These are phyloP conservation scores for Botrytis fabae DNA, from an alignment of 2,329 filamentous ascomycete genomes.

Conservation along the genomic window DNA sequence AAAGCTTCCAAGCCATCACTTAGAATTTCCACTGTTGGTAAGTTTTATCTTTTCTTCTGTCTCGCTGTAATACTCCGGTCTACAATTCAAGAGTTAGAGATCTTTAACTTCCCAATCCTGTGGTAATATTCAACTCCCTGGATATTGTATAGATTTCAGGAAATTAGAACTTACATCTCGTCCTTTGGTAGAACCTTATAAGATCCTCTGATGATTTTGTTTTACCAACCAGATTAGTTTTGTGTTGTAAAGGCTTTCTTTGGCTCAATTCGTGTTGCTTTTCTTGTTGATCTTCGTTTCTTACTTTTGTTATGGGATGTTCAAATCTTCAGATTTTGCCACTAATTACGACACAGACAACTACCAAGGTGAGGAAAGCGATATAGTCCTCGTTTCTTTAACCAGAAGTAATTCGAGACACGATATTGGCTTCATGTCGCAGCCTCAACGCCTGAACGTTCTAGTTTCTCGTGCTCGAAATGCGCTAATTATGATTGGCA, in stretches of 20 bases:
- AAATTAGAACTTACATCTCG: neutral
- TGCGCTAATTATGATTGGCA: slow-evolving; percentile 68
- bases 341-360: slow-evolving; percentile 55
- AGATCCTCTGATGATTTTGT: neutral
- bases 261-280: accelerated
- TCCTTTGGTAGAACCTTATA: neutral
- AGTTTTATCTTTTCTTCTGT: slow-evolving; percentile 32
- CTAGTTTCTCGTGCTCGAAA: slow-evolving; percentile 66
- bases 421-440: slow-evolving; percentile 70
- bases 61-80: neutral
- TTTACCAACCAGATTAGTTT: accelerated
- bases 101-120: neutral
- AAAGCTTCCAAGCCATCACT: slow-evolving; percentile 54
- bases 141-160: neutral
- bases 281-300: neutral
- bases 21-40: slow-evolving; percentile 69
- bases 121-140: neutral
- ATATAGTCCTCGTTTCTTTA: slow-evolving; percentile 68
- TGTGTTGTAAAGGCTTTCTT: neutral
- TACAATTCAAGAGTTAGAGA: neutral
- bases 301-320: neutral
- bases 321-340: neutral
- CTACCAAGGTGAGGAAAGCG: slow-evolving; percentile 75
- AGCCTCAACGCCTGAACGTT: slow-evolving; percentile 68
- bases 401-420: slow-evolving; percentile 63